Evolutionary conservation across 2,329 filamentous ascomycete species (phyloP), one percentile per base, ranked within the genome.

Genomic region (Claviceps africana): DNA sequence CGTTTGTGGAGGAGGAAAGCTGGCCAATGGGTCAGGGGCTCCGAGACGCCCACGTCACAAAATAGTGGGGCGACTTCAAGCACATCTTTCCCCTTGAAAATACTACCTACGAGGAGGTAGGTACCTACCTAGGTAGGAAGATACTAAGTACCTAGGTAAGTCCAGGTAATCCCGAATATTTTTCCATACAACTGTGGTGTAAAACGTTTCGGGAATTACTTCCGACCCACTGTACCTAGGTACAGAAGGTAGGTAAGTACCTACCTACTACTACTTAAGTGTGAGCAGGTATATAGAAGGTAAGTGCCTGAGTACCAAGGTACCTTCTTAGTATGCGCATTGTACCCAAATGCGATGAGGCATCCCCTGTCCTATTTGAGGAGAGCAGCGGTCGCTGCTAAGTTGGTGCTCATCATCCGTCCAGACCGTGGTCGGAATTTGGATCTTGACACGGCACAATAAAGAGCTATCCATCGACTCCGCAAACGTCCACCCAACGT

Each of bases 41-140:
- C 13, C 42, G 10, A 31, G 8, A 4, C 50, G 21, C 7, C 42
- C 1, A 15, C 6, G 30, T 30, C 11, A 40, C 21, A 28, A 22
- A 40, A 40, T 15, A 47, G 50, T 44, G 56, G 56, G 50, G 56
- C 37, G 15, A 15, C 5, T 37, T 17, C 1, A 15, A 35, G 33
- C 33, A 15, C 35, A 7, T 6, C 35, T 35, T 3, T 2, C 35
- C 1, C 35, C 17, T 35, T 6, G 5, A 25, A 25, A 25, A 5
- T n/a, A n/a, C n/a, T n/a, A n/a, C n/a, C n/a, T n/a, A n/a, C n/a
- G n/a, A n/a, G n/a, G n/a, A n/a, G 33, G 33, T 7, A 15, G 15
- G 15, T 37, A 2, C 2, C 5, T 5, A 17, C 17, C 35, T 37
- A 15, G 15, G 35, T 37, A 37, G 15, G 4, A 5, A n/a, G 35